Percentiles rank a stretch among this genome's conserved stretches.
Conservation (phyloP, 2,329 filamentous ascomycete genomes). For the Fusarium napiforme region DNA sequence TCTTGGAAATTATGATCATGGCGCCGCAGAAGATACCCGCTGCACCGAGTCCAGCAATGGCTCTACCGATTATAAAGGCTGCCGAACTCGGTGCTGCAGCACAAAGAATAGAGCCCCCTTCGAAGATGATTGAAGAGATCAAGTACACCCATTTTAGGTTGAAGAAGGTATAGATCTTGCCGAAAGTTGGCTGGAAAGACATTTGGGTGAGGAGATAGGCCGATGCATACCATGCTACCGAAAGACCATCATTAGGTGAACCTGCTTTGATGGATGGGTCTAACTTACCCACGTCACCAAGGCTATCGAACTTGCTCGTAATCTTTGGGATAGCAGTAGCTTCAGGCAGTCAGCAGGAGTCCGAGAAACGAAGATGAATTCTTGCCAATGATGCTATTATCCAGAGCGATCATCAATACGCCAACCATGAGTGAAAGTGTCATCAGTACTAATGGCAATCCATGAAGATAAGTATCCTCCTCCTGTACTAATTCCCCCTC, state of each 20-base stretch:
- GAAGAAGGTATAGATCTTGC: conserved; percentile 48
- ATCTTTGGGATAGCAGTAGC: conserved; percentile 45
- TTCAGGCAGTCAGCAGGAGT: neutral
- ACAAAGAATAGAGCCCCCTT: conserved; percentile 44
- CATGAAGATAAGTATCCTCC: conserved; percentile 25
- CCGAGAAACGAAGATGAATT: rapidly evolving
- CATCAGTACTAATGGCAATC: conserved; percentile 23
- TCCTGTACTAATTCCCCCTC: neutral
- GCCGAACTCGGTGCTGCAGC: conserved; percentile 46
- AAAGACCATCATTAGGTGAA: neutral
- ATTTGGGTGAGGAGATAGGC: conserved; percentile 44
- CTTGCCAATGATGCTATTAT: conserved; percentile 40
- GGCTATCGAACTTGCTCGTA: conserved; percentile 48
- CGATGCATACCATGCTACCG: conserved; percentile 47
- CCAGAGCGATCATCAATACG: conserved; percentile 35
- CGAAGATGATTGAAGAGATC: conserved; percentile 38
- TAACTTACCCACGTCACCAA: conserved; percentile 42
- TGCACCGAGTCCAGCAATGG: conserved; percentile 50
- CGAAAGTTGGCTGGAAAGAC: conserved; percentile 45
- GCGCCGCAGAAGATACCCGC: conserved; percentile 30
- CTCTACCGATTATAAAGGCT: conserved; percentile 53
- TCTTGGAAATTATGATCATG: conserved; percentile 22
- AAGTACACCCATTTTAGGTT: conserved; percentile 48
- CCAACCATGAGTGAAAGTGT: conserved; percentile 33
- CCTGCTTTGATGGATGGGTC: rapidly evolving